phyloP scores from a whole-genome alignment of 2,329 filamentous ascomycete genomes.

The Coleophoma crateriformis region DNA sequence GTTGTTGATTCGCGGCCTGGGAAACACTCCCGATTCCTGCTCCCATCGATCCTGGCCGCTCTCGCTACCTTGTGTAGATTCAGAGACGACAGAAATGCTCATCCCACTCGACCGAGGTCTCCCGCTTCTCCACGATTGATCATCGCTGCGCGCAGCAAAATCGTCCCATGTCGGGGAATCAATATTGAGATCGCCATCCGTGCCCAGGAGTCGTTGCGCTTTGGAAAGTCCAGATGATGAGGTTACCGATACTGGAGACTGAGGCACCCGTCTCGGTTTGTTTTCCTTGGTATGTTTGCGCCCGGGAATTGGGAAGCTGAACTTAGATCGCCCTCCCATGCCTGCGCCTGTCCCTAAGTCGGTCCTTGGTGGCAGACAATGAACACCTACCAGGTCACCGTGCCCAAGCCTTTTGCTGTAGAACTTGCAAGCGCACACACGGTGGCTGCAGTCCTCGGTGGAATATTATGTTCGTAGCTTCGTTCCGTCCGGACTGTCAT shows the following conservation, averaged over 20 bases:
- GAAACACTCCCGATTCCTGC: slow-evolving; percentile 17
- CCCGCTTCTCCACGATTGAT: slow-evolving; percentile 18
- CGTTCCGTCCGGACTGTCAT: not conserved
- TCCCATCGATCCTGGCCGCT: slow-evolving; percentile 18
- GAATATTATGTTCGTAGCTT: not conserved
- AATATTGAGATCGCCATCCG: slow-evolving; percentile 41
- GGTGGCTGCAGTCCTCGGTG: too few relatives aligned
- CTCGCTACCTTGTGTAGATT: slow-evolving; percentile 19
- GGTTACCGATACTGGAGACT: slow-evolving; percentile 1
- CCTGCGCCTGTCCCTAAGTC: not conserved
- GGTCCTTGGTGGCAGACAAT: not conserved
- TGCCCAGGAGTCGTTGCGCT: slow-evolving; percentile 24
- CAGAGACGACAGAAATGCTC: slow-evolving; percentile 30
- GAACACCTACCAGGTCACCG: too few relatives aligned
- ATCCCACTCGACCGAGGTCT: slow-evolving; percentile 31
- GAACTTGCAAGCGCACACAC: too few relatives aligned
- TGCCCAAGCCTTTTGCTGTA: too few relatives aligned
- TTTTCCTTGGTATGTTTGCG: slow-evolving; percentile 1
- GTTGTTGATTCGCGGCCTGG: slow-evolving; percentile 27
- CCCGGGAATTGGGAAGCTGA: slow-evolving; percentile 17
- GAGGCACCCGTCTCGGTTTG: not conserved
- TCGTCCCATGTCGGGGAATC: slow-evolving; percentile 18
- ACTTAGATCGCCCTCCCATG: slow-evolving; percentile 18
- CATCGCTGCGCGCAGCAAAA: slow-evolving; percentile 3
- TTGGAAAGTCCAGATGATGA: slow-evolving; percentile 17